Percentiles rank a stretch among this genome's conserved stretches.
Evolutionary conservation across 2,329 filamentous ascomycete species (phyloP).

Genomic region (Nothopassalora personata): DNA sequence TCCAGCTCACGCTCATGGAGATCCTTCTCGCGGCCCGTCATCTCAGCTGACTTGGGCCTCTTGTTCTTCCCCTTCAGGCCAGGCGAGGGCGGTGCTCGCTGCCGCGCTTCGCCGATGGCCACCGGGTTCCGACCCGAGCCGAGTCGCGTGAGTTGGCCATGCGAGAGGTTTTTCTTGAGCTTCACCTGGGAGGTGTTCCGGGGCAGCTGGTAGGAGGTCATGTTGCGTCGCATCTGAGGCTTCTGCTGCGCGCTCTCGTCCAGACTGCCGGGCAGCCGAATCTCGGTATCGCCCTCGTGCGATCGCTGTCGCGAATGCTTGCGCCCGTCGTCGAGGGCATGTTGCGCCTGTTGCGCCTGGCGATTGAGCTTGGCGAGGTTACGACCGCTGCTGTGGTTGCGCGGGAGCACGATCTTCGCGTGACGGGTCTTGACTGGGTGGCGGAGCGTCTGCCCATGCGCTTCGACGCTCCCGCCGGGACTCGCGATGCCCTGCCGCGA

Average conservation of each 20-base stretch:
- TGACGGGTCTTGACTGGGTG: conserved; percentile 21
- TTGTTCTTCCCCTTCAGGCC: conserved; percentile 28
- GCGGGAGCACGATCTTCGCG: conserved; percentile 29
- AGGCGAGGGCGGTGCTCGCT: conserved; percentile 25
- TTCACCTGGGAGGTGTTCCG: conserved; percentile 28
- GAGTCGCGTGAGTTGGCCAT: conserved; percentile 42
- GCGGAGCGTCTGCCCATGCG: conserved; percentile 23
- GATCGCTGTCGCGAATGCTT: conserved; percentile 25
- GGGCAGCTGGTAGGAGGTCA: conserved; percentile 30
- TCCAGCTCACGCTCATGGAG: conserved; percentile 27
- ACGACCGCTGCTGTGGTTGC: conserved; percentile 31
- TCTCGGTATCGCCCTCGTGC: conserved; percentile 33
- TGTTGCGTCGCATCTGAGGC: conserved; percentile 28
- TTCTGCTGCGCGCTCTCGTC: conserved; percentile 21
- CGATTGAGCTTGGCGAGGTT: conserved; percentile 28
- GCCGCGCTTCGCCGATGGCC: conserved; percentile 12
- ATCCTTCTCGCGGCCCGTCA: conserved; percentile 24
- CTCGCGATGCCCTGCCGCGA: conserved; percentile 17
- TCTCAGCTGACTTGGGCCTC: conserved; percentile 29
- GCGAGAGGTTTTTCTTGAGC: conserved; percentile 39
- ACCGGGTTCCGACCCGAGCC: conserved; percentile 36
- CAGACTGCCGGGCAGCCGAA: conserved; percentile 31
- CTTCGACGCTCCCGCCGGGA: conserved; percentile 21
- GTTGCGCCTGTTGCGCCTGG: conserved; percentile 17
- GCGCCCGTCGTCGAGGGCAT: conserved; percentile 19